These are phyloP conservation scores for Fomitopsis pulvina DNA, from an alignment of 768 basidiomycete genomes.

Conservation along the genomic window DNA sequence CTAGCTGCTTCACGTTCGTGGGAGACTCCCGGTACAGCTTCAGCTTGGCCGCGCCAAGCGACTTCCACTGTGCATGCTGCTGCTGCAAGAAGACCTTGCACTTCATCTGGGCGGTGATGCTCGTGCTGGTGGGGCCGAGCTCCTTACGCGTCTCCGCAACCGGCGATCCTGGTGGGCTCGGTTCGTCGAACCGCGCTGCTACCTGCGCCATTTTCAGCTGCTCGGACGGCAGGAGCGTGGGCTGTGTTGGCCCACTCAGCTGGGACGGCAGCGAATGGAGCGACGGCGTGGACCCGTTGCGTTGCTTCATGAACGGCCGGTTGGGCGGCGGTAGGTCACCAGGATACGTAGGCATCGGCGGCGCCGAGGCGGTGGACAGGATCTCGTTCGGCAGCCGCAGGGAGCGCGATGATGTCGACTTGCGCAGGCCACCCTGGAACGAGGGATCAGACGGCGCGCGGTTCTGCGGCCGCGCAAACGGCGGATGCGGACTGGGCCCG, in stretches of 20 bases:
- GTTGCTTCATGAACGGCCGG: slow-evolving; percentile 15
- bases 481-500: slow-evolving; percentile 3
- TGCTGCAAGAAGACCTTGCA: slow-evolving; percentile 98
- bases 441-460: slow-evolving; percentile 21
- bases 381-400: slow-evolving; percentile 43
- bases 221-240: slow-evolving; percentile 57
- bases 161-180: slow-evolving; percentile 84
- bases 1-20: slow-evolving; percentile 91
- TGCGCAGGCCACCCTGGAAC: slow-evolving; percentile 31
- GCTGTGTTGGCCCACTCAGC: slow-evolving; percentile 19
- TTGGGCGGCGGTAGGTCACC: slow-evolving; percentile 26
- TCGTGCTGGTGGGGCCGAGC: slow-evolving; percentile 66
- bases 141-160: slow-evolving; percentile 43
- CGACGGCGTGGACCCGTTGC: slow-evolving; percentile 23
- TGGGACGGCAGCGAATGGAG: slow-evolving; percentile 18
- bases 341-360: slow-evolving; percentile 34
- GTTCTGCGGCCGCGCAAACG: slow-evolving; percentile 9
- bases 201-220: slow-evolving; percentile 41
- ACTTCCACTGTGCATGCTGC: slow-evolving; percentile 97
- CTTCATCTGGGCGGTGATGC: slow-evolving; percentile 87
- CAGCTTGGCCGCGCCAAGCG: slow-evolving; percentile 80
- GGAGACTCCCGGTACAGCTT: slow-evolving; percentile 83
- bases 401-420: slow-evolving; percentile 54
- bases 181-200: slow-evolving; percentile 46
- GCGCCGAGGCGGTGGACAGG: slow-evolving; percentile 25